These are phyloP conservation scores for Datura wrightii DNA, from an alignment of 257 asterid species.

Conservation along the genomic window DNA sequence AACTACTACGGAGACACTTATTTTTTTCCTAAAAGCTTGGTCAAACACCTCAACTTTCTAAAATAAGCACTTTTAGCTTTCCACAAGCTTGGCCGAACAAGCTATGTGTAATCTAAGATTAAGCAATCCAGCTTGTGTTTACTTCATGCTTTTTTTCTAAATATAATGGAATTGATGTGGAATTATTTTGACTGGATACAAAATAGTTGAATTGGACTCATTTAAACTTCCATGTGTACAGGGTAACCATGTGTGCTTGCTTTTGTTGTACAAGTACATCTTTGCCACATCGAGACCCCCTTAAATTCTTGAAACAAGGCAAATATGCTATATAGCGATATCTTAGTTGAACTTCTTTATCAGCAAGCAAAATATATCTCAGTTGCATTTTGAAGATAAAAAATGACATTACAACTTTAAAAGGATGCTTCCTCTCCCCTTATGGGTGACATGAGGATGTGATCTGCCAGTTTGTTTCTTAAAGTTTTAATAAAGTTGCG, in stretches of 20 bases:
- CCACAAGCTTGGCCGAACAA: no score
- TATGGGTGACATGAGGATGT: background rate
- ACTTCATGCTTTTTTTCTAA: slow-evolving; percentile 1
- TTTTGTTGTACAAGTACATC: background rate
- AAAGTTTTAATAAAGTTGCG: background rate
- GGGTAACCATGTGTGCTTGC: background rate
- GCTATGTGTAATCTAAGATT: background rate
- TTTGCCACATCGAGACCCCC: background rate
- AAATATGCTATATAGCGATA: background rate
- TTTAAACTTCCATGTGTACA: background rate
- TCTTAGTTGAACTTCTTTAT: background rate
- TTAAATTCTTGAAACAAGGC: background rate
- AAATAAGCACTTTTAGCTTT: no score
- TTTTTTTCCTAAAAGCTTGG: no score
- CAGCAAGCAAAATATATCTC: background rate
- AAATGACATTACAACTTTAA: background rate
- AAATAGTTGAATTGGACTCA: background rate
- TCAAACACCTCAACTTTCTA: no score
- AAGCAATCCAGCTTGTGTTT: background rate
- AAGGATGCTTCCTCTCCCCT: no score
- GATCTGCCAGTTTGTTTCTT: background rate
- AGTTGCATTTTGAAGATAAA: background rate
- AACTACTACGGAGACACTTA: no score
- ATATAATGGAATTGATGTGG: slow-evolving; percentile 4
- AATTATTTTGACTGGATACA: background rate